These are phyloP conservation scores for Eucalyptus cloeziana DNA, from an alignment of 345 rosid genomes.

Conservation along the genomic window DNA sequence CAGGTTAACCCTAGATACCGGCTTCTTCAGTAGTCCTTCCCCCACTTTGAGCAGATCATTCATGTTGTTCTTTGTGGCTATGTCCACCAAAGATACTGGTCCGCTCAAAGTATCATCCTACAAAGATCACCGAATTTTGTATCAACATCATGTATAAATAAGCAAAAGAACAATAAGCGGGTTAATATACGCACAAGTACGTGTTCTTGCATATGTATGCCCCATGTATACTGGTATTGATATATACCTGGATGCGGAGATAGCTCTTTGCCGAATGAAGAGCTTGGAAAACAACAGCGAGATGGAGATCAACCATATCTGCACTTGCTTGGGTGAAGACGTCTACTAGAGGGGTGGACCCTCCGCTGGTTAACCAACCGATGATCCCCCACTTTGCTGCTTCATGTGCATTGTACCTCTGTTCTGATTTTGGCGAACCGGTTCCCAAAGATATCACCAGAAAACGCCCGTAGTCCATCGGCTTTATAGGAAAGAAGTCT, in stretches of 20 bases:
- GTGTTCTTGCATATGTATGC: background rate
- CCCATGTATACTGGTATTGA: background rate
- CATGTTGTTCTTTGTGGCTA: background rate
- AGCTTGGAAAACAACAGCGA: background rate
- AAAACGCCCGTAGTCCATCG: constrained; percentile 6
- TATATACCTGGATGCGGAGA: background rate
- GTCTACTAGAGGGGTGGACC: constrained; percentile 1
- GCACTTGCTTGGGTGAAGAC: constrained; percentile 4
- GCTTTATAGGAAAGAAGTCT: constrained; percentile 3
- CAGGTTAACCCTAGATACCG: background rate
- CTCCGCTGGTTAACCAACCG: background rate
- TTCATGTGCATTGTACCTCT: background rate
- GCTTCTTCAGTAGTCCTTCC: background rate
- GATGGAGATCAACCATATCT: background rate
- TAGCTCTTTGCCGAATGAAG: background rate
- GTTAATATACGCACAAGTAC: background rate
- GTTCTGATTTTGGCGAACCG: background rate
- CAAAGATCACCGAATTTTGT: background rate
- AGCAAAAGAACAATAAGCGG: background rate
- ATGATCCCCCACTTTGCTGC: constrained; percentile 9
- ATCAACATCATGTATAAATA: background rate
- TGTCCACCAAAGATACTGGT: background rate
- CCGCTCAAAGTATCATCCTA: background rate
- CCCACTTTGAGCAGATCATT: background rate
- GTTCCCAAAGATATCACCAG: constrained; percentile 9